Conservation (phyloP, 2,329 filamentous ascomycete species). For the Hypoxylon sp. region DNA sequence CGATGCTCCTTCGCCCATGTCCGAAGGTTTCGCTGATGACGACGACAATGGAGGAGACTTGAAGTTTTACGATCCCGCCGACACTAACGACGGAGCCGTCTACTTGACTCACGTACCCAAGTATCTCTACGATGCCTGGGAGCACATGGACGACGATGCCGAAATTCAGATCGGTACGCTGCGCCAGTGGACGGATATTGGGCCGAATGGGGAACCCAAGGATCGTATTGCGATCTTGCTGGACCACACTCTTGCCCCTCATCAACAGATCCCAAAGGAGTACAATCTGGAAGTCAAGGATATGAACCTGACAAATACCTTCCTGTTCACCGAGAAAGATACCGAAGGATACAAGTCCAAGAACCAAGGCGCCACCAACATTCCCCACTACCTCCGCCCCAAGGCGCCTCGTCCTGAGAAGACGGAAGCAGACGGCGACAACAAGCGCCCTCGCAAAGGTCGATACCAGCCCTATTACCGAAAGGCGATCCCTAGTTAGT, state of each 20-base stretch:
- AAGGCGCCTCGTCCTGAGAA: conserved; percentile 52
- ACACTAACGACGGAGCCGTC: conserved; percentile 52
- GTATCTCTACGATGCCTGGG: conserved; percentile 83
- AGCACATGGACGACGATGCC: conserved; percentile 77
- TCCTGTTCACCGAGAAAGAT: conserved; percentile 93
- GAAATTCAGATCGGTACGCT: conserved; percentile 84
- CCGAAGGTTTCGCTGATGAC: conserved; percentile 70
- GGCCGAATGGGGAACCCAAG: conserved; percentile 58
- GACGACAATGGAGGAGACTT: conserved; percentile 68
- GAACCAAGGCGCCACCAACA: conserved; percentile 65
- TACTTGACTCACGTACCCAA: conserved; percentile 83
- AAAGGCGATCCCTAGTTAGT: conserved; percentile 78
- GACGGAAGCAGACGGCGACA: conserved; percentile 55
- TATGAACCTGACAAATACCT: conserved; percentile 79
- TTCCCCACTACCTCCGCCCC: conserved; percentile 63
- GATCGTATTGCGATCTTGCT: conserved; percentile 72
- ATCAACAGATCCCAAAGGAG: conserved; percentile 83
- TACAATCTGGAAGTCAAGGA: conserved; percentile 79
- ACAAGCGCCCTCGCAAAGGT: conserved; percentile 54
- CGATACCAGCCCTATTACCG: conserved; percentile 69
- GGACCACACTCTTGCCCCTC: conserved; percentile 67
- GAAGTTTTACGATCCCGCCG: conserved; percentile 61
- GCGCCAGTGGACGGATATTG: conserved; percentile 63
- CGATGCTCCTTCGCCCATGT: conserved; percentile 52
- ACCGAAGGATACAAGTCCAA: conserved; percentile 76